phyloP scores from a whole-genome alignment of 129 eudicot species.

The Flaveria bidentis region DNA sequence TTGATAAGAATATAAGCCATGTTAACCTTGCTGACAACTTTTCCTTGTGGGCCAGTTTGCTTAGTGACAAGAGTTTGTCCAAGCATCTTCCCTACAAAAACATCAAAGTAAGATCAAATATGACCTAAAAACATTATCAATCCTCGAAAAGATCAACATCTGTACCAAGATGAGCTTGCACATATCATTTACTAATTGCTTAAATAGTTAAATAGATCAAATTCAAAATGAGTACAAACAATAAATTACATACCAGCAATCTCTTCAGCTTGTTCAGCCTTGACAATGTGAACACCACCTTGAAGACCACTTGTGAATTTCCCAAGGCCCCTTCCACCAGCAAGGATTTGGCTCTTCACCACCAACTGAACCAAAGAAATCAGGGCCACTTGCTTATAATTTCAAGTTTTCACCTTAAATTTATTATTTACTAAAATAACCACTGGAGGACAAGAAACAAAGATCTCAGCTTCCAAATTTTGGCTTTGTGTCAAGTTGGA shows the following conservation, averaged over 20 bases:
- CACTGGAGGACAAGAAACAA: background rate
- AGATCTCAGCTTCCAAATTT: background rate
- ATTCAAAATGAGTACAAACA: background rate
- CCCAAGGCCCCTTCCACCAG: slow-evolving; percentile 99
- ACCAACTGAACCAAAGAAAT: slow-evolving; percentile 66
- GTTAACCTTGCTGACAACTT: slow-evolving; percentile 89
- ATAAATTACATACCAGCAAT: slow-evolving; percentile 58
- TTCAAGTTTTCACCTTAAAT: background rate
- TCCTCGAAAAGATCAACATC: slow-evolving; percentile 10
- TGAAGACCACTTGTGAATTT: slow-evolving; percentile 86
- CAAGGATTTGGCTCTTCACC: slow-evolving; percentile 92
- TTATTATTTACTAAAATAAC: background rate
- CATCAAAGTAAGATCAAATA: slow-evolving; percentile 14
- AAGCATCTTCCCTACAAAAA: slow-evolving; percentile 88
- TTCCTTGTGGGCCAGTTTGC: slow-evolving; percentile 96
- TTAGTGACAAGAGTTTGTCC: slow-evolving; percentile 98
- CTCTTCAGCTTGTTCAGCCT: slow-evolving; percentile 77
- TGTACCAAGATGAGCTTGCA: background rate
- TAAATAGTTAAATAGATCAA: background rate
- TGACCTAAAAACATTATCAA: background rate
- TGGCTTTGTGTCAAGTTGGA: background rate
- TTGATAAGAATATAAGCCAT: background rate
- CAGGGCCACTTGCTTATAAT: background rate
- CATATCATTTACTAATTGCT: background rate
- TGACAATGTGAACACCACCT: slow-evolving; percentile 97